phyloP scores from a whole-genome alignment of 352 stramenopile genomes.

The Blastocystis sp. region DNA sequence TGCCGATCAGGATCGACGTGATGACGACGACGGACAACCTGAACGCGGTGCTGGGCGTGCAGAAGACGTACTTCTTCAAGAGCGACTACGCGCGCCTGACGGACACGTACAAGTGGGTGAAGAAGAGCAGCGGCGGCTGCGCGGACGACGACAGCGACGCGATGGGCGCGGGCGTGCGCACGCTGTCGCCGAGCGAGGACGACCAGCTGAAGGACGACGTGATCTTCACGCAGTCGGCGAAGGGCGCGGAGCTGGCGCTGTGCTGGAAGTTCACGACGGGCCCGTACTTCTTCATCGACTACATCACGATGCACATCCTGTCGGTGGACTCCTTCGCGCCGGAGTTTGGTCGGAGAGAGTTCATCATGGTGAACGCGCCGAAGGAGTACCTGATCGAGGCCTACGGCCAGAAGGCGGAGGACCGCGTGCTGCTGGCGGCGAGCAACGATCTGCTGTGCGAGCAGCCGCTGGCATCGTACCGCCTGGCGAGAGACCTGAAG shows the following conservation, averaged over 20 bases:
- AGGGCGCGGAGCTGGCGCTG: conserved; percentile 50
- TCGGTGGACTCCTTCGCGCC: conserved; percentile 35
- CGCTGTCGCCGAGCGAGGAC: neutral
- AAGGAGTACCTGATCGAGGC: conserved; percentile 62
- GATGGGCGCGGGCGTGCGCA: neutral
- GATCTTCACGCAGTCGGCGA: conserved; percentile 52
- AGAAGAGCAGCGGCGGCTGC: conserved; percentile 24
- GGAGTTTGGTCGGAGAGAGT: conserved; percentile 18
- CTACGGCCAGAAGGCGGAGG: conserved; percentile 34
- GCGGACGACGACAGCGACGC: conserved; percentile 27
- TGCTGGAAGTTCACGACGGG: conserved; percentile 60
- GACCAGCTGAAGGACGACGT: neutral
- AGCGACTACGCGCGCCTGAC: neutral
- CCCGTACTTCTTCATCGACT: conserved; percentile 15
- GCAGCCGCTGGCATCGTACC: neutral
- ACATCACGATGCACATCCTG: conserved; percentile 15
- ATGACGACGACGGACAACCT: neutral
- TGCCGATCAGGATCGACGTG: conserved; percentile 4
- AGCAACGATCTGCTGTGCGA: conserved; percentile 9
- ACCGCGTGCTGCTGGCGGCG: conserved; percentile 24
- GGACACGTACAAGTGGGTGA: conserved; percentile 67
- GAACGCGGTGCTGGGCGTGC: conserved; percentile 21
- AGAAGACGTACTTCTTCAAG: conserved; percentile 29
- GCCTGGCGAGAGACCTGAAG: neutral
- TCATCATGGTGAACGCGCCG: conserved; percentile 30